phyloP scores from a whole-genome alignment of 306 rosid species.

The Trifolium repens region DNA sequence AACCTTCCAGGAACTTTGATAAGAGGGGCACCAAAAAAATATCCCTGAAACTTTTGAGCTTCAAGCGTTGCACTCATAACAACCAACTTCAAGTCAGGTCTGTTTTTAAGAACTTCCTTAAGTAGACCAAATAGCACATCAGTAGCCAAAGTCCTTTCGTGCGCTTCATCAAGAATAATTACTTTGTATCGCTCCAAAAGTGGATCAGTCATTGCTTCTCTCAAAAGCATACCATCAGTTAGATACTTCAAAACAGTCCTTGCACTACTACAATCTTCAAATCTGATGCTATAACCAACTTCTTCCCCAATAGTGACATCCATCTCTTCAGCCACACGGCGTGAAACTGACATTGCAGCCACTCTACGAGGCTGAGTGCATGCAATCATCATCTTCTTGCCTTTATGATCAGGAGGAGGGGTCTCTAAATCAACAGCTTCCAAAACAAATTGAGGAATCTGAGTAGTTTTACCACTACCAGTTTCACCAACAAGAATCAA shows the following conservation, averaged over 20 bases:
- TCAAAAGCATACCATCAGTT: conserved; percentile 96
- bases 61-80: conserved; percentile 99
- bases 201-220: conserved; percentile 98
- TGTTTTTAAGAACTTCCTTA: conserved; percentile 89
- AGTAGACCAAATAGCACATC: conserved; percentile 95
- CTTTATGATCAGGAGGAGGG: conserved; percentile 56
- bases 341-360: conserved; percentile 98
- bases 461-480: conserved; percentile 97
- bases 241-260: conserved; percentile 92
- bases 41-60: conserved; percentile 98
- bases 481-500: conserved; percentile 92
- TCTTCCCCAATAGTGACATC: conserved; percentile 96
- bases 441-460: conserved; percentile 95
- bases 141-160: conserved; percentile 94
- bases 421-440: conserved; percentile 76
- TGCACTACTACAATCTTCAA: conserved; percentile 94
- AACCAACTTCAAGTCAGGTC: conserved; percentile 91
- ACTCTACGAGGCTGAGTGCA: conserved; percentile 98
- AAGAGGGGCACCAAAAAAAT: conserved; percentile 88
- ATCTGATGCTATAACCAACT: conserved; percentile 97
- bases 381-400: conserved; percentile 87
- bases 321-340: conserved; percentile 99
- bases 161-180: conserved; percentile 94
- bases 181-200: conserved; percentile 88
- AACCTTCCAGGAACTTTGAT: conserved; percentile 99